These are phyloP conservation scores for Ogataea kodamae DNA, from an alignment of 805 yeast species.

Conservation along the genomic window DNA sequence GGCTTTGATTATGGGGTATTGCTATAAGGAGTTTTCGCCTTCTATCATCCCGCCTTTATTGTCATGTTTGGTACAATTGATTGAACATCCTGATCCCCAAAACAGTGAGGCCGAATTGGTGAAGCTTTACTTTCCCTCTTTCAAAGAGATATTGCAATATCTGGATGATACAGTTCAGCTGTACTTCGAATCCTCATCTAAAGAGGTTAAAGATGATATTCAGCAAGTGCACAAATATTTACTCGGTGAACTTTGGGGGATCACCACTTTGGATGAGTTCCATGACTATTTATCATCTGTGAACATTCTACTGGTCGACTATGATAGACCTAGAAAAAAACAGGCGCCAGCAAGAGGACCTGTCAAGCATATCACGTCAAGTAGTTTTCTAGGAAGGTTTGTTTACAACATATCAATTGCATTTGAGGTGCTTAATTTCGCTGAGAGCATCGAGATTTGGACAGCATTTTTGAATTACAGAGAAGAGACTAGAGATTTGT, in stretches of 20 bases:
- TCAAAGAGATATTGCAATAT: constrained; percentile 19
- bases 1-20: constrained; percentile 45
- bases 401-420: constrained; percentile 38
- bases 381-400: constrained; percentile 46
- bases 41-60: constrained; percentile 38
- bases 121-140: constrained; percentile 25
- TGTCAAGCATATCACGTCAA: constrained; percentile 31
- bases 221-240: constrained; percentile 32
- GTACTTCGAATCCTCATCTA: constrained; percentile 4
- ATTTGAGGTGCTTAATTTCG: constrained; percentile 44
- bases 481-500: constrained; percentile 21
- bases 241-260: constrained; percentile 41
- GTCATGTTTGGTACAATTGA: constrained; percentile 40
- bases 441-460: constrained; percentile 44
- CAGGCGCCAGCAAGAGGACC: constrained; percentile 1
- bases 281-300: constrained; percentile 37
- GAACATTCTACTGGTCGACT: constrained; percentile 34
- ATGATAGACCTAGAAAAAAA: constrained; percentile 7
- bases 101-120: constrained; percentile 15
- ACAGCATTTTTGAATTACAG: constrained; percentile 37
- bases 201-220: constrained; percentile 22
- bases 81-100: constrained; percentile 30
- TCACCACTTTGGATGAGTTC: constrained; percentile 47
- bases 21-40: constrained; percentile 39
- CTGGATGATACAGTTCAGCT: constrained; percentile 17